Base-by-base conservation (phyloP, 441 rosid species). In the Pelargonium cotyledonis region DNA sequence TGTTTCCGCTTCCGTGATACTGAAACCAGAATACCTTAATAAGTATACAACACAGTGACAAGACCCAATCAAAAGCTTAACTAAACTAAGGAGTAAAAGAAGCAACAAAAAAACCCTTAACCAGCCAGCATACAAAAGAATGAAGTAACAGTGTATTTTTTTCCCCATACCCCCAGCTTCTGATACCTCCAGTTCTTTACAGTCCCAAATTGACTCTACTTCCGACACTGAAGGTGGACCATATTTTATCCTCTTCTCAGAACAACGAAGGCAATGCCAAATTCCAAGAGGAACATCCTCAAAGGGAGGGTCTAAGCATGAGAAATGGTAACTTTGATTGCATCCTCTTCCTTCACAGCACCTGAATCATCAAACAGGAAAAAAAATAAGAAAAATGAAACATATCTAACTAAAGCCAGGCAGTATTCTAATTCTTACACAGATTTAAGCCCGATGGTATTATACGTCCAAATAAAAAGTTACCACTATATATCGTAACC, bases 331-430 rank as follows among this genome's bases (percentile, higher is more conserved):
- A 72, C 80, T 74, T 65, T 75, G 80, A 63, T 72, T 72, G 75
- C 94, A 88, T 12, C 82, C 84, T 65, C 41, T 78, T 77, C 94
- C 92, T 41, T 76, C 76, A 73, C 92, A 88, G 72, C 79, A 74
- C 82, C 92, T 88, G 75, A 70, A 80, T 72, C 70, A 23, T 21
- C 38, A 23, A 60, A 60, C 64, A 60, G 15, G 12, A 60, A 21
- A 23, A 26, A 19, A 60, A 41, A 38, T 10, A 14, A 46, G 7
- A 60, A 4, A 57, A 26, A 18, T 26, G 43, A 18, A 66, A 66
- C 31, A 19, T 38, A 15, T 23, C 46, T 31, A 31, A 31, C n/a
- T n/a, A n/a, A n/a, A n/a, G 21, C 18, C 66, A 15, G 16, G 38
- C 46, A 63, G 46, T 14, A 31, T 63, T 63, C 66, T 63, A 6